phyloP scores from a whole-genome alignment of 768 basidiomycete species.

The Tylopilus sp. region DNA sequence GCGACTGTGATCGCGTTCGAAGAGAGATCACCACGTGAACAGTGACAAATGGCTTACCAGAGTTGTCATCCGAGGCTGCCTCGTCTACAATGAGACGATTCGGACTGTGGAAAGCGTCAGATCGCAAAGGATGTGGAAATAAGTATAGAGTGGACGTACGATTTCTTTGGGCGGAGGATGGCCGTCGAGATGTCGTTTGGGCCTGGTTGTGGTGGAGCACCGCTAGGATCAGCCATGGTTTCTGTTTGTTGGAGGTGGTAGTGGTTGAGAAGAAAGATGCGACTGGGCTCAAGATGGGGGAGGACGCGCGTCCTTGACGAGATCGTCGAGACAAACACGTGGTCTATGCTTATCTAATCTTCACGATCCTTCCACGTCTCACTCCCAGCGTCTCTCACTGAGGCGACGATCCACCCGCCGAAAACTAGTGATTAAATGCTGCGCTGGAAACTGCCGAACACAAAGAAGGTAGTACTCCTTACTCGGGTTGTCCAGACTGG shows the following conservation, averaged over 20 bases:
- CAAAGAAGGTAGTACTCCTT: no score
- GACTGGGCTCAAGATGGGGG: background rate
- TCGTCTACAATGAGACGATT: constrained; percentile 98
- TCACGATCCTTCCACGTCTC: constrained; percentile 23
- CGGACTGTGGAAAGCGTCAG: constrained; percentile 54
- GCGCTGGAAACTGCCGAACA: no score
- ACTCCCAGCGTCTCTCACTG: no score
- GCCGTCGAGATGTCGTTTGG: constrained; percentile 91
- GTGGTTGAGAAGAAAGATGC: constrained; percentile 13
- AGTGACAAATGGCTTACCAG: constrained; percentile 51
- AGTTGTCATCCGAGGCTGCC: constrained; percentile 92
- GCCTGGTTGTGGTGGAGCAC: constrained; percentile 78
- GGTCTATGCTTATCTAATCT: constrained; percentile 17
- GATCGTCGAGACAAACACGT: background rate
- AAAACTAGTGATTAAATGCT: no score
- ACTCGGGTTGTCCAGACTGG: no score
- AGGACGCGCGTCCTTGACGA: constrained; percentile 32
- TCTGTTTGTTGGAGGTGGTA: constrained; percentile 6
- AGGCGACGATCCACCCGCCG: no score
- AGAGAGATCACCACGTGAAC: constrained; percentile 13
- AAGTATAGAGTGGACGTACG: constrained; percentile 53
- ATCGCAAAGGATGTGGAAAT: constrained; percentile 8
- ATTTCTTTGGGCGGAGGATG: constrained; percentile 96
- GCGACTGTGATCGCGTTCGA: constrained; percentile 55
- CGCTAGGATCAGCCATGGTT: constrained; percentile 77